Conservation (phyloP, 2,329 filamentous ascomycete genomes). For the Pseudogymnoascus sp. region DNA sequence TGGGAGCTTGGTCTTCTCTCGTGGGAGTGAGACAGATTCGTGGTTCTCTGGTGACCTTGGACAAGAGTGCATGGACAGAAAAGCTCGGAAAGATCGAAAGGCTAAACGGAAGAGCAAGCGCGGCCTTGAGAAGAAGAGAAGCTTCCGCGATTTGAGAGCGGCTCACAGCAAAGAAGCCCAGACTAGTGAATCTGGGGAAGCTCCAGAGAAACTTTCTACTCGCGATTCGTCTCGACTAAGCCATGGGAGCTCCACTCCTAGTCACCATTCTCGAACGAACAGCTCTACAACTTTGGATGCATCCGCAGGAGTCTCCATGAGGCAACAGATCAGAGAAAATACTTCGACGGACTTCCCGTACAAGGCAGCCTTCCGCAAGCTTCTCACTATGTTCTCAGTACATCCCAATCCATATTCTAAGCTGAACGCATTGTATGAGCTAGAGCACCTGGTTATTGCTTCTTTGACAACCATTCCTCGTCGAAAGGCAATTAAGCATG, state of each 20-base stretch:
- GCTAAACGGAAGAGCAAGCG: slow-evolving; percentile 45
- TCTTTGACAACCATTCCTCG: slow-evolving; percentile 45
- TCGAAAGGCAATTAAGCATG: neutral
- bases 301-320: neutral
- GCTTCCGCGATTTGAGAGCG: slow-evolving; percentile 55
- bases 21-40: slow-evolving; percentile 83
- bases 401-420: slow-evolving; percentile 84
- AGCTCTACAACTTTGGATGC: slow-evolving; percentile 8
- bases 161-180: slow-evolving; percentile 33
- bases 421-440: slow-evolving; percentile 70
- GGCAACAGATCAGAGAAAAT: slow-evolving; percentile 10
- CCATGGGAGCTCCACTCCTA: neutral
- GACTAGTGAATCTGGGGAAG: neutral
- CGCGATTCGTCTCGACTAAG: slow-evolving; percentile 1
- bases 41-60: slow-evolving; percentile 67
- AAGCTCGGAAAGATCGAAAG: slow-evolving; percentile 52
- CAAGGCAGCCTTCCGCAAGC: slow-evolving; percentile 65
- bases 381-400: slow-evolving; percentile 79
- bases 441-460: slow-evolving; percentile 73
- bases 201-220: neutral
- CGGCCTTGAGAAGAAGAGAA: slow-evolving; percentile 57
- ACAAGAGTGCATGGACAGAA: slow-evolving; percentile 56
- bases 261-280: slow-evolving; percentile 3
- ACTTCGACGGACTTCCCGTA: slow-evolving; percentile 61
- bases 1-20: slow-evolving; percentile 71